phyloP scores from a whole-genome alignment of 2,329 filamentous ascomycete species.

The Pyrenophora seminiperda region DNA sequence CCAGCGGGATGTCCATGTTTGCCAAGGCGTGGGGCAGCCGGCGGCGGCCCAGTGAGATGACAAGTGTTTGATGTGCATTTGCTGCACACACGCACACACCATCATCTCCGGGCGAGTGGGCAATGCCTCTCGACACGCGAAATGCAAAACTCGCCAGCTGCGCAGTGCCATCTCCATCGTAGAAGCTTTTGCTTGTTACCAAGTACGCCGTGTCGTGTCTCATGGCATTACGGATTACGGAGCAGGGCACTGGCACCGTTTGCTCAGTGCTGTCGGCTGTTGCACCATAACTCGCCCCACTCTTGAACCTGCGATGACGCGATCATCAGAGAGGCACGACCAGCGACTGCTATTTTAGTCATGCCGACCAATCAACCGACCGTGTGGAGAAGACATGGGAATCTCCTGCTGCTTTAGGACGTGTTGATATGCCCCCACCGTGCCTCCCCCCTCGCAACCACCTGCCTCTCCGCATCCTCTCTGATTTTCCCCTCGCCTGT shows the following conservation, averaged over 20 bases:
- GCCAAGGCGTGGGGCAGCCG: conserved; percentile 33
- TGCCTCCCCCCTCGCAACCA: background rate
- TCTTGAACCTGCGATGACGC: conserved; percentile 27
- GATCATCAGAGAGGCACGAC: conserved; percentile 12
- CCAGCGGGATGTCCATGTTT: conserved; percentile 3
- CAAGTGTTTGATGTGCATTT: conserved; percentile 29
- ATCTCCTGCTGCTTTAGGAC: conserved; percentile 24
- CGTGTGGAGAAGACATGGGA: conserved; percentile 4
- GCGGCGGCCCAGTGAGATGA: conserved; percentile 26
- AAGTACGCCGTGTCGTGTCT: conserved; percentile 15
- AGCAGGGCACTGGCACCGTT: too few species aligned
- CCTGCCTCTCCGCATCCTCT: background rate
- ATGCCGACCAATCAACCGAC: conserved; percentile 17
- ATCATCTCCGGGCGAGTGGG: conserved; percentile 22
- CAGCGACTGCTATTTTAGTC: conserved; percentile 27
- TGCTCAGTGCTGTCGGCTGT: conserved; percentile 20
- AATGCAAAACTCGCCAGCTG: background rate
- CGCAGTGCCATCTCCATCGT: background rate
- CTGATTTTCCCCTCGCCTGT: background rate
- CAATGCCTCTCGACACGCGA: background rate
- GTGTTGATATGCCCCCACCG: conserved; percentile 11
- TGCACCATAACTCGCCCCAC: conserved; percentile 28
- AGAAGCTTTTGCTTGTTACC: background rate
- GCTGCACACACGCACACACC: conserved; percentile 10
- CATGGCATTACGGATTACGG: too few species aligned